Percentiles rank a stretch among this genome's conserved stretches.
Conservation (phyloP, 192 early-diverging fungal species). For the Linnemannia zychae region DNA sequence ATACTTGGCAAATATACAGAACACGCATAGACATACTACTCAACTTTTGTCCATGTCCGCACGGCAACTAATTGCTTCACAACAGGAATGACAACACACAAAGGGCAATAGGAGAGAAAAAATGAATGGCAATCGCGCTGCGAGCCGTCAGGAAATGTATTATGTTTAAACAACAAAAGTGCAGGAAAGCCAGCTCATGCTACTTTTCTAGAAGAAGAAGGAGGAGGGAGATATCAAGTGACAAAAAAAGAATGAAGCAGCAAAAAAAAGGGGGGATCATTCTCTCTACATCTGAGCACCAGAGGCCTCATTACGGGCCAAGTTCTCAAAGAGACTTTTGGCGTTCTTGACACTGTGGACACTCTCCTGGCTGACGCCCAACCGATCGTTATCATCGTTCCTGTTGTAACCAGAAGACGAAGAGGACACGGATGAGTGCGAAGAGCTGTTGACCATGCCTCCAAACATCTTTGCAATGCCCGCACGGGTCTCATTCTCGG, state of each 20-base stretch:
- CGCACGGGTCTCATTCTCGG: conserved; percentile 24
- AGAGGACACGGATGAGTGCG: neutral
- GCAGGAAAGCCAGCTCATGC: neutral
- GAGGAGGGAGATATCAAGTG: neutral
- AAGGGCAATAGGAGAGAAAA: neutral
- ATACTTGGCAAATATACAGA: neutral
- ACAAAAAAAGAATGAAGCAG: neutral
- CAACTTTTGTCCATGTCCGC: no score
- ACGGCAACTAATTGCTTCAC: no score
- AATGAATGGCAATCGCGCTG: neutral
- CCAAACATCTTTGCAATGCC: conserved; percentile 9
- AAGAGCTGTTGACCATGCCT: conserved; percentile 11
- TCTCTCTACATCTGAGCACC: conserved; percentile 18
- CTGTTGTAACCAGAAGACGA: neutral
- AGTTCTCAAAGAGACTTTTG: conserved; percentile 46
- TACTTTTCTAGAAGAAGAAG: neutral
- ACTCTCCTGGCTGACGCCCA: conserved; percentile 41
- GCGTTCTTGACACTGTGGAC: conserved; percentile 46
- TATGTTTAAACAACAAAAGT: neutral
- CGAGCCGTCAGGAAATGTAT: neutral
- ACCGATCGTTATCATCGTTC: neutral
- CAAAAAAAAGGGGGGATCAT: neutral
- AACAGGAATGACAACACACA: neutral
- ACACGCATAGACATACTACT: neutral
- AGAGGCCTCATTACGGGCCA: conserved; percentile 21